Base-by-base conservation (phyloP, 495 filamentous ascomycete genomes). In the Penicillium antarcticum region DNA sequence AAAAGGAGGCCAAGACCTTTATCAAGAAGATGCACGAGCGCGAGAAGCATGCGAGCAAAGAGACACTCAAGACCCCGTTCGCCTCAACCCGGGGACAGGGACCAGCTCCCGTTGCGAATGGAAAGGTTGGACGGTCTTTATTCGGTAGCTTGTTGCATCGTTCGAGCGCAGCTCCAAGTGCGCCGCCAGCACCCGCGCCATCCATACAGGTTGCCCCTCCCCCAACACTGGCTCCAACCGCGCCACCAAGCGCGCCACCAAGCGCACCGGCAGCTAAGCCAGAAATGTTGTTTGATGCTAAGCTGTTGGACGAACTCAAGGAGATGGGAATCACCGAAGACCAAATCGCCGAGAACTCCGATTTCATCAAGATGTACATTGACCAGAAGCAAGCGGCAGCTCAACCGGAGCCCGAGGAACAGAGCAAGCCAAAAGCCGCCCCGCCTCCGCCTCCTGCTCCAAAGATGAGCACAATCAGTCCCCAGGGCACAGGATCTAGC, bases 1-100 rank as follows among this genome's bases (percentile, higher is more conserved):
- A 97, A 74, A 97, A 96, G 70, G 95, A 98, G 65, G 94, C 95
- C 24, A 92, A 87, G 68, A 84, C 86, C 44, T 97, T 98, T 67
- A 81, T 89, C 65, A 92, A 96, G 75, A 97, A 96, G 73, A 86
- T 98, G 75, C 85, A 92, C 53, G 91, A 95, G 57, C 77, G 91
- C 49, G 91, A 96, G 70, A 96, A 96, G 81, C 87, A 89, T 68
- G 91, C 90, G 7, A 90, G 84, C 71, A 95, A 95, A 70, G 82
- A 83, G 44, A 97, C 91, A 8, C 82, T 69, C 56, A 79, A 81
- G 56, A 92, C 86, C 13, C 84, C 87, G 6, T 96, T 95, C 58
- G 83, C 85, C 18, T 87, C 84, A 8, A 57, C 75, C 29, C 65
- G 73, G 18, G 74, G 76, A 18, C 74, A 76, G 35, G 75, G 71